A percentile compares a stretch with the other conserved stretches of the same genome.
phyloP scores from a whole-genome alignment of 805 yeast genomes.

The Millerozyma miso region DNA sequence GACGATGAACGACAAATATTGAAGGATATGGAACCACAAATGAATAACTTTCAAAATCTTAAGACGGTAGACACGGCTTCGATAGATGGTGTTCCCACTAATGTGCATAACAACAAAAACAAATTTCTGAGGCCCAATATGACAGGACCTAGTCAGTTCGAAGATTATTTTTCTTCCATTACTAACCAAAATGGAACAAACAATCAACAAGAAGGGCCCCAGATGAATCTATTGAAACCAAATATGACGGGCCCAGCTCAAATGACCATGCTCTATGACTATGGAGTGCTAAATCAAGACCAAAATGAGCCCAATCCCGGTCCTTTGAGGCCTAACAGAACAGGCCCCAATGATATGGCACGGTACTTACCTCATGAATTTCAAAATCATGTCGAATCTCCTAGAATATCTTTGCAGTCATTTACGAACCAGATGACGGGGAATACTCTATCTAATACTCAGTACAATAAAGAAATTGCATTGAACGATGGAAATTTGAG shows the following conservation, averaged over 20 bases:
- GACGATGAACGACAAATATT: constrained; percentile 69
- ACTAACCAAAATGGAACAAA: constrained; percentile 14
- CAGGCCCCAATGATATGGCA: constrained; percentile 36
- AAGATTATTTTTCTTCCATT: constrained; percentile 22
- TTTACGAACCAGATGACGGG: constrained; percentile 42
- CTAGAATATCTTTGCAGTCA: constrained; percentile 36
- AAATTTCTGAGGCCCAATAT: constrained; percentile 36
- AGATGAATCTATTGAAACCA: constrained; percentile 22
- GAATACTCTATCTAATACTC: constrained; percentile 29
- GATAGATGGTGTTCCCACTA: constrained; percentile 64
- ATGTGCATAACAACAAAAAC: constrained; percentile 31
- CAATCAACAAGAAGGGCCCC: constrained; percentile 1
- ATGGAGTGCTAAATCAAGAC: constrained; percentile 4
- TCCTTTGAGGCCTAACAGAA: constrained; percentile 22
- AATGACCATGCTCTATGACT: constrained; percentile 24
- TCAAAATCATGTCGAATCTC: constrained; percentile 6
- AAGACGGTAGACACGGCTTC: constrained; percentile 71
- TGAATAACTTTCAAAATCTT: constrained; percentile 66
- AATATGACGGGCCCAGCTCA: constrained; percentile 44
- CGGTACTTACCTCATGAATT: constrained; percentile 20
- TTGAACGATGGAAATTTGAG: constrained; percentile 4
- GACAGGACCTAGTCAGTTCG: constrained; percentile 46
- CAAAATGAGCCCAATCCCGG: constrained; percentile 3
- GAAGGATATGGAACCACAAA: constrained; percentile 70
- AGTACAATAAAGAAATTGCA: constrained; percentile 16